phyloP scores from a whole-genome alignment of 2,329 filamentous ascomycete genomes.

The Nothophaeocryptopus gaeumannii region DNA sequence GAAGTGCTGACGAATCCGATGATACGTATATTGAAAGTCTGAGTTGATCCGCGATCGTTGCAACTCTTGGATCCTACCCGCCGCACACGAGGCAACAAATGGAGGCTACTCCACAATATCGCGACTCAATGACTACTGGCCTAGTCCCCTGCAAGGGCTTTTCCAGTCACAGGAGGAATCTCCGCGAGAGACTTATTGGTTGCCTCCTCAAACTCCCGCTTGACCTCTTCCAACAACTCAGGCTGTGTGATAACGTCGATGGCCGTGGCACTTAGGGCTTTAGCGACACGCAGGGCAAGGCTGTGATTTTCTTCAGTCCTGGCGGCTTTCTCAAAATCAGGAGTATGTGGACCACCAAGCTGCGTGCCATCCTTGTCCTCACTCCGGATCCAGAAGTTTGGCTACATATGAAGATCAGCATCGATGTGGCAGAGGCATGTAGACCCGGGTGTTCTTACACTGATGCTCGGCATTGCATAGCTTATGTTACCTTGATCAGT shows the following conservation, averaged over 20 bases:
- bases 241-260: slow-evolving; percentile 35
- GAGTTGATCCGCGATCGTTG: neutral
- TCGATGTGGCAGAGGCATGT: neutral
- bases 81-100: too few relatives aligned
- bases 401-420: slow-evolving; percentile 15
- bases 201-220: slow-evolving; percentile 31
- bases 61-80: too few relatives aligned
- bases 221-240: slow-evolving; percentile 26
- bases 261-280: slow-evolving; percentile 39
- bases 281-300: slow-evolving; percentile 35
- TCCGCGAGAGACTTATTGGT: neutral
- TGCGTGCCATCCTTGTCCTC: slow-evolving; percentile 30
- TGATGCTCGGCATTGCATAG: slow-evolving; percentile 57
- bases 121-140: neutral
- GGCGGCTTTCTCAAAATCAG: slow-evolving; percentile 40
- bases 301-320: slow-evolving; percentile 38
- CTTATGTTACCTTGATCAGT: slow-evolving; percentile 61
- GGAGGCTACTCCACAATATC: too few relatives aligned
- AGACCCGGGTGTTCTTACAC: slow-evolving; percentile 20
- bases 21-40: neutral
- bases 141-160: neutral
- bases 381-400: slow-evolving; percentile 49
- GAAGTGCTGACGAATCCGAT: neutral
- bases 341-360: slow-evolving; percentile 39
- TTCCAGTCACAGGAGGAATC: neutral